Percentiles rank a stretch among this genome's conserved stretches.
Conservation (phyloP, 768 basidiomycete genomes). For the Brasilioporus rufonigricans region DNA sequence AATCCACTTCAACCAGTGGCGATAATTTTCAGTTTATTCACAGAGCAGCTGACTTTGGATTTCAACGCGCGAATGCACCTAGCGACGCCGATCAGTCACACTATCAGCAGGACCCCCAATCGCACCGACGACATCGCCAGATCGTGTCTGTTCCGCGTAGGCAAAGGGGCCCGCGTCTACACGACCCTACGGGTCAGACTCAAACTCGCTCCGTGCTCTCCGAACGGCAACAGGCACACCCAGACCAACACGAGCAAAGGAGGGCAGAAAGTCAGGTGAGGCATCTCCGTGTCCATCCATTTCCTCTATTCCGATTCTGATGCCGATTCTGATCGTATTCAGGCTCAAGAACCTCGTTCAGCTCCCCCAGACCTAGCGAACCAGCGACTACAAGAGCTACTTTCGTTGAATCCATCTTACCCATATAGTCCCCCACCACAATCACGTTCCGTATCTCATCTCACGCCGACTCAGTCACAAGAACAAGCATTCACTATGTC, state of each 20-base stretch:
- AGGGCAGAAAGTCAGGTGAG: constrained; percentile 8
- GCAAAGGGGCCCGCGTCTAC: not conserved
- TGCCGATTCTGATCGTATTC: not conserved
- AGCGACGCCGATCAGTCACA: not conserved
- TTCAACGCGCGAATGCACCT: not conserved
- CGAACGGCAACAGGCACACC: too few relatives aligned
- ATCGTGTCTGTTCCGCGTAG: constrained; percentile 11
- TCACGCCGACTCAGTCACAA: not conserved
- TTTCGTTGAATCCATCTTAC: constrained; percentile 11
- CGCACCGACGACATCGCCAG: constrained; percentile 12
- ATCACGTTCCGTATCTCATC: not conserved
- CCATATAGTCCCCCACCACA: not conserved
- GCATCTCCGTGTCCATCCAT: not conserved
- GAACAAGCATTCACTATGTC: not conserved
- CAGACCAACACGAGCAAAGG: constrained; percentile 2
- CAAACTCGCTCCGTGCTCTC: not conserved
- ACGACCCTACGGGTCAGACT: not conserved
- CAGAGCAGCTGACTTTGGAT: not conserved
- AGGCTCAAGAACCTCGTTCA: constrained; percentile 1
- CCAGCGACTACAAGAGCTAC: constrained; percentile 26
- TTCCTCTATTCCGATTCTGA: too few relatives aligned
- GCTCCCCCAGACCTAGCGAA: constrained; percentile 12
- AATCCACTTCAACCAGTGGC: not conserved
- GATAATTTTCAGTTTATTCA: constrained; percentile 3
- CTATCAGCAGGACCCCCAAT: not conserved